A percentile compares a stretch with the other conserved stretches of the same genome.
These are phyloP conservation scores for Fraxinus velutina DNA, from an alignment of 305 asterid species.

Conservation along the genomic window DNA sequence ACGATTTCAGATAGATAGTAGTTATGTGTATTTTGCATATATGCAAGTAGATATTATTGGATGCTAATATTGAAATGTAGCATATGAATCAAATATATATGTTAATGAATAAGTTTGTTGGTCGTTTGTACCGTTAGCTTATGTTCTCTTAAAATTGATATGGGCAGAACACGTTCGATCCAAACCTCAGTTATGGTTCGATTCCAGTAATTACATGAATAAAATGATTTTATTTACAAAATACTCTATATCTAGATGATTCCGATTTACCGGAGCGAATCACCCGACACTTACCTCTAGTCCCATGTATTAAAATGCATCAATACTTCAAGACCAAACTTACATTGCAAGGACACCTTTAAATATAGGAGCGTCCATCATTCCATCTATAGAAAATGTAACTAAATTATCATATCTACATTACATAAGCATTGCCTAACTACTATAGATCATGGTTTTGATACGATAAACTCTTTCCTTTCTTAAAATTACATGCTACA, in stretches of 20 bases:
- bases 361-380: no score
- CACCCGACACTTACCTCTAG: not conserved
- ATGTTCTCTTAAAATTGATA: not conserved
- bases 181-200: not conserved
- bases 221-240: not conserved
- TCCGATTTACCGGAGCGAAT: no score
- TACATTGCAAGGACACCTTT: not conserved
- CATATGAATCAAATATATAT: not conserved
- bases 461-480: not conserved
- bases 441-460: not conserved
- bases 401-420: not conserved
- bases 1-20: not conserved
- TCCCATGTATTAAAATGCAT: not conserved
- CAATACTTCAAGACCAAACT: not conserved
- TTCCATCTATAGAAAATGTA: not conserved
- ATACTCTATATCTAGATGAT: not conserved
- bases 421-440: not conserved
- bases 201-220: not conserved
- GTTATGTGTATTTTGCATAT: not conserved
- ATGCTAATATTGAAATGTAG: not conserved
- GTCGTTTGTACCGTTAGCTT: not conserved
- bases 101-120: not conserved
- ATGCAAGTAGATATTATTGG: not conserved
- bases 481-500: not conserved
- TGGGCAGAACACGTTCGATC: not conserved